A percentile compares a stretch with the other conserved stretches of the same genome.
Conservation (phyloP, 345 rosid genomes). For the Syzygium aromaticum region DNA sequence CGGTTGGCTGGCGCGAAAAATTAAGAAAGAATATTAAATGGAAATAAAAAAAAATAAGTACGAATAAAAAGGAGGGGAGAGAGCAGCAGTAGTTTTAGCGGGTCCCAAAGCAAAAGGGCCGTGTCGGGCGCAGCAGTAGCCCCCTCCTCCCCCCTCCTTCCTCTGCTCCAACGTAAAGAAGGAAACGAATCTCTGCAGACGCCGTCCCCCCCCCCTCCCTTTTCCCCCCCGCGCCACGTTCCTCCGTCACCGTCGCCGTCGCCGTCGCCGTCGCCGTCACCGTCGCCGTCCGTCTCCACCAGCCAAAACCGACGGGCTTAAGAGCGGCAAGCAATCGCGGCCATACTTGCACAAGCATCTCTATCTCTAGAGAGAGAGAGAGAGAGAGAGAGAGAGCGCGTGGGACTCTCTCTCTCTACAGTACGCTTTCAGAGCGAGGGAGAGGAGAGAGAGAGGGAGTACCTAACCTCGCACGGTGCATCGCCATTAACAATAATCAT, state of each 20-base stretch:
- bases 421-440: background rate
- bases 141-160: background rate
- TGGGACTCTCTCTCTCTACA: background rate
- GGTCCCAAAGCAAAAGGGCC: slow-evolving; percentile 15
- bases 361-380: background rate
- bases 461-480: background rate
- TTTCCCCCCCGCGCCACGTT: background rate
- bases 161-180: background rate
- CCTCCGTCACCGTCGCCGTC: background rate
- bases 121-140: slow-evolving; percentile 12
- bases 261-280: background rate
- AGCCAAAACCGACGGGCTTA: background rate
- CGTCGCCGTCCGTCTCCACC: background rate
- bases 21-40: background rate
- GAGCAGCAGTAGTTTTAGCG: background rate
- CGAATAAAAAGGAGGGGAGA: background rate
- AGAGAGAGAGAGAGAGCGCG: background rate
- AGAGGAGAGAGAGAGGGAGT: background rate
- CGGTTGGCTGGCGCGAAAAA: background rate
- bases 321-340: background rate
- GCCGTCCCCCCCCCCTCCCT: background rate
- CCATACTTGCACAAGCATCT: background rate
- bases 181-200: background rate
- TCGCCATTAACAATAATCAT: background rate
- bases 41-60: background rate